These are phyloP conservation scores for Zalaria sp. DNA, from an alignment of 2,329 filamentous ascomycete species.

Conservation along the genomic window DNA sequence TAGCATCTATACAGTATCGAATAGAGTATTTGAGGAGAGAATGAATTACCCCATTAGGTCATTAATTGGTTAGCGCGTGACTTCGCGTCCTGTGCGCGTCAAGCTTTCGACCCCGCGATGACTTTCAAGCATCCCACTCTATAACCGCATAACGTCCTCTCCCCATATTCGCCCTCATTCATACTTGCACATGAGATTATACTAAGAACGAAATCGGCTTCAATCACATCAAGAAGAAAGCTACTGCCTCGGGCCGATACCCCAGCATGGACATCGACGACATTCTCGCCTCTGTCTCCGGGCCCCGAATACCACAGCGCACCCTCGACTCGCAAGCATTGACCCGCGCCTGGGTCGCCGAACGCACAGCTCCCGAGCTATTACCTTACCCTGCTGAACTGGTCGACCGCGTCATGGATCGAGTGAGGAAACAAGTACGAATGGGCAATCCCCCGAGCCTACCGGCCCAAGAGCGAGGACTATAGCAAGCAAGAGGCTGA, in stretches of 20 bases:
- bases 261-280: conserved; percentile 33
- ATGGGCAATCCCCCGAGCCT: conserved; percentile 4
- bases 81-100: no score
- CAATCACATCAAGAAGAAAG: no score
- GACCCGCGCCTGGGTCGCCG: conserved; percentile 85
- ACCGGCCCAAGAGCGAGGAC: conserved; percentile 7
- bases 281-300: conserved; percentile 36
- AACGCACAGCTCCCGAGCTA: conserved; percentile 81
- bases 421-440: conserved; percentile 23
- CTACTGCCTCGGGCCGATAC: no score
- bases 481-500: conserved; percentile 8
- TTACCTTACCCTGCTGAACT: conserved; percentile 62
- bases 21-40: no score
- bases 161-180: no score
- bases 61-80: no score
- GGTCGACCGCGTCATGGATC: conserved; percentile 61
- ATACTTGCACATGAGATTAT: no score
- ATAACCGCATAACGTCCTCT: no score
- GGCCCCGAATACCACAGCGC: conserved; percentile 35
- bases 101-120: no score
- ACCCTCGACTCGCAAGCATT: conserved; percentile 73
- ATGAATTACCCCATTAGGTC: not conserved
- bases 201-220: no score
- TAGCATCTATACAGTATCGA: no score
- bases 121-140: no score